A percentile compares a stretch with the other conserved stretches of the same genome.
Evolutionary conservation across 352 stramenopile genomes (phyloP).

Genomic region (Globisporangium nunn): DNA sequence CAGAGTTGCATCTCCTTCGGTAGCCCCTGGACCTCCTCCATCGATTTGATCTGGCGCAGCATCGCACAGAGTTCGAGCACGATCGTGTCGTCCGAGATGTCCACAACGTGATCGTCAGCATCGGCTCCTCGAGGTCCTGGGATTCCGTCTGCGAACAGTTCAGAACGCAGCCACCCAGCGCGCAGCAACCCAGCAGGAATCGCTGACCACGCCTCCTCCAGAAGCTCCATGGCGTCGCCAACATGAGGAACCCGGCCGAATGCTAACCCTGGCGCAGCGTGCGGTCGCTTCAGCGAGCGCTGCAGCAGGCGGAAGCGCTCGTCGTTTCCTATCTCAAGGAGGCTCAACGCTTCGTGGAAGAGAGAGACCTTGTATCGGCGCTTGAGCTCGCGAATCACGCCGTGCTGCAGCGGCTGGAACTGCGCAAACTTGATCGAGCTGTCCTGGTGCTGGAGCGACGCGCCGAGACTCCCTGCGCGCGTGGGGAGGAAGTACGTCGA

Average conservation of each 20-base stretch:
- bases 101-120: not conserved
- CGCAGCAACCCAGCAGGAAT: slow-evolving; percentile 18
- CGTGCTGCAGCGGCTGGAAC: slow-evolving; percentile 28
- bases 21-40: slow-evolving; percentile 24
- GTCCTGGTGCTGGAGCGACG: not conserved
- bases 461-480: slow-evolving; percentile 5
- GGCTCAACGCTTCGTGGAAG: slow-evolving; percentile 36
- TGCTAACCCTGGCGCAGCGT: slow-evolving; percentile 22
- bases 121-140: not conserved
- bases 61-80: slow-evolving; percentile 32
- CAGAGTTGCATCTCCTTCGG: slow-evolving; percentile 34
- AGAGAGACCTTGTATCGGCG: slow-evolving; percentile 40
- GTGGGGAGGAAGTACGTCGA: slow-evolving; percentile 32
- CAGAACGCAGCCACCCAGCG: slow-evolving; percentile 27
- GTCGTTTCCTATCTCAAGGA: slow-evolving; percentile 31
- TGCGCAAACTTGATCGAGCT: slow-evolving; percentile 9
- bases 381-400: slow-evolving; percentile 40
- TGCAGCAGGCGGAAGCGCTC: slow-evolving; percentile 35
- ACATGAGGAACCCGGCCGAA: slow-evolving; percentile 35
- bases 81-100: slow-evolving; percentile 27
- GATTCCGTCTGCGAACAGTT: slow-evolving; percentile 8
- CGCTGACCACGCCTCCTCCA: slow-evolving; percentile 32
- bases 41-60: slow-evolving; percentile 20
- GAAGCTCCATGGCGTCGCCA: slow-evolving; percentile 31
- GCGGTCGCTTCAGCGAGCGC: slow-evolving; percentile 28